Evolutionary conservation across 805 yeast genomes (phyloP), one percentile per base, ranked within the genome.

Genomic region (Candida alai): DNA sequence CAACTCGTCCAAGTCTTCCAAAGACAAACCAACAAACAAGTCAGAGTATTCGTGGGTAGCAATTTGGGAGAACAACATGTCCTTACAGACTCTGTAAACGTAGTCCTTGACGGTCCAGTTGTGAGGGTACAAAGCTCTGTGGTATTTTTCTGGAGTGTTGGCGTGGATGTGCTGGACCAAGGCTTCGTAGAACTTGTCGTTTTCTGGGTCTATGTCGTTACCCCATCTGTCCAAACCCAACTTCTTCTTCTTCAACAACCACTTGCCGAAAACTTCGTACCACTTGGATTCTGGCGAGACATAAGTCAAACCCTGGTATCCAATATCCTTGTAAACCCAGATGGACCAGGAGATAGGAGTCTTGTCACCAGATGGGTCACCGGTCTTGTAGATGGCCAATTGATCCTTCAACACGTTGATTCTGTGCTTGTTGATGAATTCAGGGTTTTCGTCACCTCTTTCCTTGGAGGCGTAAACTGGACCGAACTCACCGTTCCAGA

Each of bases 401-500:
- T 72, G 76, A 41, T 70, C 73, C 36, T 60, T 59, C 44, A 72
- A 58, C 19, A 70, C 62, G 15, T 56, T 43, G 47, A 65, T 68
- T 24, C 77, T 59, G 9, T 61, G 52, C 11, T 34, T 41, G 45
- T 72, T 72, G 31, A 58, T 63, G 18, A 43, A 44, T 9, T 58
- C 70, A 5, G 58, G 53, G 35, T 67, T 53, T 1, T 38, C 32
- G 43, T 69, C 73, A 14, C 73, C 73, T 35, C 76, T 54, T 17
- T 49, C 55, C 17, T 59, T 50, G 9, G 70, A 56, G 12, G 72
- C 65, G 45, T 69, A 68, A 22, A 72, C 74, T 6, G 76, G 74
- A 21, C 77, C 74, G 48, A 71, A 68, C 49, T 72, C 73, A 19
- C 76, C 76, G 47, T 70, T 69, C 77, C 77, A 72, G 13, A 71